phyloP scores from a whole-genome alignment of 352 stramenopile genomes.

The Pythium myriotylum region DNA sequence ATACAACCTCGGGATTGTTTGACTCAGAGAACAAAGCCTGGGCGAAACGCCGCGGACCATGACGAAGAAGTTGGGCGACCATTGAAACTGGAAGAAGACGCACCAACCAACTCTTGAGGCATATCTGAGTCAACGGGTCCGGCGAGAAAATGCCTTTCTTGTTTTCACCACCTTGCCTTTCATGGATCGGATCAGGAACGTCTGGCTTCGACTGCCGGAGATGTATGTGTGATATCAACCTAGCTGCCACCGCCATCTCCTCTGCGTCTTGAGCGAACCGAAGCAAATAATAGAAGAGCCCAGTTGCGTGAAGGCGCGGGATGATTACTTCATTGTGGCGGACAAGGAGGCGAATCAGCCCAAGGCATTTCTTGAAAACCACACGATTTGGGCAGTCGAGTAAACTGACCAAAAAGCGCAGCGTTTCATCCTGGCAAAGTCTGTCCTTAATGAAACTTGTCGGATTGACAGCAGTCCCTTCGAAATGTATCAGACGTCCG shows the following conservation, averaged over 20 bases:
- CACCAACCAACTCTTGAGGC: constrained; percentile 84
- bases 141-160: constrained; percentile 83
- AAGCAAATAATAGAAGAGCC: constrained; percentile 88
- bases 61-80: constrained; percentile 81
- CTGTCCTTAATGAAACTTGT: constrained; percentile 77
- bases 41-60: constrained; percentile 74
- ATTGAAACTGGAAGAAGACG: constrained; percentile 83
- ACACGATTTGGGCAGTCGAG: constrained; percentile 83
- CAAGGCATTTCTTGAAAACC: constrained; percentile 85
- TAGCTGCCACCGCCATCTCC: constrained; percentile 80
- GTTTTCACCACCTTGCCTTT: constrained; percentile 77
- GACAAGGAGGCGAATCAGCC: constrained; percentile 79
- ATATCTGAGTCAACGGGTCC: constrained; percentile 81
- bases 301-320: constrained; percentile 77
- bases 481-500: constrained; percentile 77
- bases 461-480: constrained; percentile 76
- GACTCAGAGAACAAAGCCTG: constrained; percentile 80
- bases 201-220: constrained; percentile 75
- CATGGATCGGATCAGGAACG: constrained; percentile 58
- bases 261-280: constrained; percentile 79
- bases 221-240: constrained; percentile 83
- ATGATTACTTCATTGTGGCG: constrained; percentile 87
- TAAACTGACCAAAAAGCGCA: constrained; percentile 81
- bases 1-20: constrained; percentile 87
- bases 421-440: constrained; percentile 72